Base-by-base conservation (phyloP, 164 flowering plant species). In the Stephania yunnanensis region DNA sequence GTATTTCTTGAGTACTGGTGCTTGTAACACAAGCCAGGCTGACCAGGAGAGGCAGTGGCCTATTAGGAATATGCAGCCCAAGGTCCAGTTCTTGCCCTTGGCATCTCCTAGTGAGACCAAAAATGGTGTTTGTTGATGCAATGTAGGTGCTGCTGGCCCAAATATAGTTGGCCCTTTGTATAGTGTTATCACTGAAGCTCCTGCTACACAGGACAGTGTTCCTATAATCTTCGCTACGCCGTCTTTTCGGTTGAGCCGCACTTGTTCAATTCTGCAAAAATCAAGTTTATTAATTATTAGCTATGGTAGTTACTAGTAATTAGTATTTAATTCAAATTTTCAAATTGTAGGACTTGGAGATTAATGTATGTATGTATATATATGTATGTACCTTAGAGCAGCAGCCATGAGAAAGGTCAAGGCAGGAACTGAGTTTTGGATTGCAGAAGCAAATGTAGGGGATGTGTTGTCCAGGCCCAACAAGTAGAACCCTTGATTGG, bases 11-110 rank as follows among this genome's bases (percentile, higher is more conserved):
- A 96, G 92, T 5, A 96, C 85, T 4, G 99, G 99, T 5, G 97
- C 93, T 74, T 96, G 99, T 19, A 96, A 73, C 6, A 96, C 99
- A 15, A 96, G 89, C 99, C 99, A 96, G 0, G 85, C 97, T 10
- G 99, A 90, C 99, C 99, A 96, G 0, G 95, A 92, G 68, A 96
- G 81, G 80, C 99, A 96, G 81, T 96, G 99, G 5, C 99, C 98
- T 19, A 96, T 90, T 8, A 94, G 85, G 82, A 75, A 96, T 53
- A 96, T 31, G 83, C 99, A 96, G 7, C 99, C 99, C 73, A 93
- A 80, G 8, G 97, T 92, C 99, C 99, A 96, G 86, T 82, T 94
- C 80, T 96, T 96, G 20, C 88, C 92, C 22, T 76, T 82, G 5
- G 92, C 95, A 45, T 90, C 95, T 30, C 97, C 99, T 1, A 95